Percentiles rank a stretch among this genome's conserved stretches.
Evolutionary conservation across 495 filamentous ascomycete species (phyloP).

Genomic region (Aspergillus nidulans): DNA sequence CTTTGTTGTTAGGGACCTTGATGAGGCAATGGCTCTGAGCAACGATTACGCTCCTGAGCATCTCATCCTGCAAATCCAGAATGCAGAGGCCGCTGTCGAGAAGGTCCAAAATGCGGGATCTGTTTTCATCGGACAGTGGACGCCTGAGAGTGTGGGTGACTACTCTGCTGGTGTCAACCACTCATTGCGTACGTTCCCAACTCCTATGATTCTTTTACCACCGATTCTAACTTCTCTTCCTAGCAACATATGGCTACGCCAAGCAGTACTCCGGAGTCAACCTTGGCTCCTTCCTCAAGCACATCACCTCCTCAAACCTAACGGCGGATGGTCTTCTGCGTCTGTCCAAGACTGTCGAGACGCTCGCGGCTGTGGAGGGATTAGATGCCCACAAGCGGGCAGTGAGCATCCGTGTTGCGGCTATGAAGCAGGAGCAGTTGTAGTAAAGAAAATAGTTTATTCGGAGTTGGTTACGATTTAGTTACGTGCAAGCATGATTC

Average conservation of each 20-base stretch:
- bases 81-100: conserved; percentile 65
- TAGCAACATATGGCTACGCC: conserved; percentile 95
- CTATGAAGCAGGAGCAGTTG: conserved; percentile 53
- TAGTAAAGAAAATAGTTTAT: conserved; percentile 16
- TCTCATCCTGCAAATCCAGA: conserved; percentile 81
- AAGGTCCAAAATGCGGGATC: conserved; percentile 91
- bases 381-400: conserved; percentile 91
- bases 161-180: conserved; percentile 98
- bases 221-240: conserved; percentile 17
- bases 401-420: conserved; percentile 77
- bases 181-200: conserved; percentile 73
- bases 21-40: conserved; percentile 81
- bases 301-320: conserved; percentile 89
- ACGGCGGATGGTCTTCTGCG: conserved; percentile 78
- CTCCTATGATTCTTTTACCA: background rate
- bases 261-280: conserved; percentile 98
- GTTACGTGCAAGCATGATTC: conserved; percentile 4
- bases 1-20: conserved; percentile 70
- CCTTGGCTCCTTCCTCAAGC: conserved; percentile 89
- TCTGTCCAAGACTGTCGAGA: conserved; percentile 86
- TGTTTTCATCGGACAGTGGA: conserved; percentile 94
- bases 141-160: conserved; percentile 93
- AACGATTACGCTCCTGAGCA: conserved; percentile 98
- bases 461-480: conserved; percentile 10
- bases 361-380: conserved; percentile 88